These are phyloP conservation scores for Fragosphaeria purpurea DNA, from an alignment of 2,329 filamentous ascomycete species.

Conservation along the genomic window DNA sequence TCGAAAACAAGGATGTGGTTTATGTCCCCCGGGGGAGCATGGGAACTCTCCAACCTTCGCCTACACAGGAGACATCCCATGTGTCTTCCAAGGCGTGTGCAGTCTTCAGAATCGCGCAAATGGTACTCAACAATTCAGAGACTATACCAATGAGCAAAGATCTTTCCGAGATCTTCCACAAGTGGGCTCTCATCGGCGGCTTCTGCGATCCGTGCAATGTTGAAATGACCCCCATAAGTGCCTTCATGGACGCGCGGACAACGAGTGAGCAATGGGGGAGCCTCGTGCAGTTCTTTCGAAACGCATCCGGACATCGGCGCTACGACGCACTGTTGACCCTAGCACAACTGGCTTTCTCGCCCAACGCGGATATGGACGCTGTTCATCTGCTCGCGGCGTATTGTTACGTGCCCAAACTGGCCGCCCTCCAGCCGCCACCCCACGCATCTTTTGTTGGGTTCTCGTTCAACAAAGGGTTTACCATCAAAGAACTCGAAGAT, in stretches of 20 bases:
- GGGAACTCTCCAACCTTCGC: neutral
- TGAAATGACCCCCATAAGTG: neutral
- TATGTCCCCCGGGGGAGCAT: conserved; percentile 2
- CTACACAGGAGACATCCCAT: neutral
- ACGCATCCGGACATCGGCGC: neutral
- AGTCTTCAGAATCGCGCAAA: conserved; percentile 1
- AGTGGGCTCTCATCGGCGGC: conserved; percentile 4
- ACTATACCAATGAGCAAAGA: neutral
- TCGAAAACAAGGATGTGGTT: neutral
- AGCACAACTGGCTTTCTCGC: conserved; percentile 16
- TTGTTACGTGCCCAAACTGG: conserved; percentile 28
- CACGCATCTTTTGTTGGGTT: neutral
- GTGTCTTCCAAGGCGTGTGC: neutral
- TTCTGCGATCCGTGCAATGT: neutral
- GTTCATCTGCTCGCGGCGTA: conserved; percentile 32
- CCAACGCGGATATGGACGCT: conserved; percentile 15
- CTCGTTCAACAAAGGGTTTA: conserved; percentile 1
- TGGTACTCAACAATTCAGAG: neutral
- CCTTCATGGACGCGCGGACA: neutral
- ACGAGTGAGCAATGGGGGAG: conserved; percentile 16
- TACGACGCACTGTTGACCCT: conserved; percentile 18
- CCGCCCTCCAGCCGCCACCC: conserved; percentile 21
- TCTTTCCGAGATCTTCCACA: neutral
- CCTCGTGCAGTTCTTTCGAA: conserved; percentile 14
- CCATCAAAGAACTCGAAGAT: neutral